Evolutionary conservation across 2,329 filamentous ascomycete genomes (phyloP).

Genomic region (Torrubiella hemipterigena): DNA sequence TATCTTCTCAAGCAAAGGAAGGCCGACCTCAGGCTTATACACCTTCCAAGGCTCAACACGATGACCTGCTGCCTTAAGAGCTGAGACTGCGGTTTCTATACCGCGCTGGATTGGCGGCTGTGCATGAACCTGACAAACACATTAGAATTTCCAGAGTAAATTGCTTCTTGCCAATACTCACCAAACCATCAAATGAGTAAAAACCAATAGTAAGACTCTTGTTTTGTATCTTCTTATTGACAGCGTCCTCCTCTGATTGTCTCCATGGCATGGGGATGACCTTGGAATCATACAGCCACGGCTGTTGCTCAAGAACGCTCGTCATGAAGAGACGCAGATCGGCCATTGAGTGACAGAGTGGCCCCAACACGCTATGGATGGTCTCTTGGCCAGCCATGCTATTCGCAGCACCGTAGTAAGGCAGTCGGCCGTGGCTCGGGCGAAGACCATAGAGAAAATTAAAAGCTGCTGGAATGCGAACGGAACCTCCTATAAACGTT

Average conservation of each 20-base stretch:
- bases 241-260: constrained; percentile 13
- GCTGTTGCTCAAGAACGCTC: constrained; percentile 17
- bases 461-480: constrained; percentile 19
- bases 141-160: constrained; percentile 17
- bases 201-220: constrained; percentile 16
- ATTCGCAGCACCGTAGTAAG: constrained; percentile 19
- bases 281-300: constrained; percentile 23
- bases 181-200: too few relatives aligned
- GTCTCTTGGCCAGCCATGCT: constrained; percentile 22
- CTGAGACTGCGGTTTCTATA: constrained; percentile 14
- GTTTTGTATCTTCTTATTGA: constrained; percentile 11
- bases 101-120: constrained; percentile 23
- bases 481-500: constrained; percentile 14
- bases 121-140: constrained; percentile 14
- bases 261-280: constrained; percentile 23
- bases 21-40: constrained; percentile 14
- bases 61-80: constrained; percentile 15
- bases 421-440: constrained; percentile 13
- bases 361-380: constrained; percentile 19
- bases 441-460: constrained; percentile 17
- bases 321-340: constrained; percentile 12
- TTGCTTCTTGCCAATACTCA: too few relatives aligned
- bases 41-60: constrained; percentile 17
- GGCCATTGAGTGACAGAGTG: constrained; percentile 15
- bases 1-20: constrained; percentile 13